Base-by-base conservation (phyloP, 73 alveolate species). In the Paramecium bursaria region DNA sequence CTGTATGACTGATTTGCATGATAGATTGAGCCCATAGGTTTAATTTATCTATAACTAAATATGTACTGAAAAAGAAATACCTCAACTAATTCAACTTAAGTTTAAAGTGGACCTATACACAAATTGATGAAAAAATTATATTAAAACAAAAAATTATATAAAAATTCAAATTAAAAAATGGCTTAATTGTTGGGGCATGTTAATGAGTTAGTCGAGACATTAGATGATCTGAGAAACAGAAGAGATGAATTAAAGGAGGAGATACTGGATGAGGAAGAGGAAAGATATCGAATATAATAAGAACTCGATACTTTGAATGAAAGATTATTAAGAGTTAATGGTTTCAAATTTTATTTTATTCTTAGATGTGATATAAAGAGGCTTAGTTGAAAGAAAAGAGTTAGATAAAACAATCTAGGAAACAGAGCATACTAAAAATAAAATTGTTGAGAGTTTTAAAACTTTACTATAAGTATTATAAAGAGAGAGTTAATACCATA, bases 361-460 rank as follows among this genome's bases (percentile, higher is more conserved):
- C 19, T 11, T 11, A 27, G 75, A 55, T 29, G 31, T 30, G 4
- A 4, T 55, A 3, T 29, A 29, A 30, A 55, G 75, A 29, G 15
- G 50, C 15, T 23, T 30, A 9, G 31, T 49, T 2, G 75, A 55
- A 3, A 55, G 31, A 23, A 25, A 21, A 55, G 75, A 26, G 31
- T 25, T 55, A 26, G 75, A 55, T 29, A 55, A 29, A 50, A 57
- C 76, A 0, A 57, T 57, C 23, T 57, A 11, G 5, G 76, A 57
- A 27, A 30, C 76, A 10, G 76, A 57, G 30, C 76, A 57, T 57
- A 57, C 52, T 1, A 57, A 57, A n/a, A 57, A 57, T 27, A 57
- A 55, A 42, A 57, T 57, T 57, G 76, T 57, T 11, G 76, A 57
- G 14, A 57, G 76, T 26, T 30, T 55, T 17, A 55, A 55, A 55